phyloP scores from a whole-genome alignment of 148 eudicot species.

The Amaranthus palmeri region DNA sequence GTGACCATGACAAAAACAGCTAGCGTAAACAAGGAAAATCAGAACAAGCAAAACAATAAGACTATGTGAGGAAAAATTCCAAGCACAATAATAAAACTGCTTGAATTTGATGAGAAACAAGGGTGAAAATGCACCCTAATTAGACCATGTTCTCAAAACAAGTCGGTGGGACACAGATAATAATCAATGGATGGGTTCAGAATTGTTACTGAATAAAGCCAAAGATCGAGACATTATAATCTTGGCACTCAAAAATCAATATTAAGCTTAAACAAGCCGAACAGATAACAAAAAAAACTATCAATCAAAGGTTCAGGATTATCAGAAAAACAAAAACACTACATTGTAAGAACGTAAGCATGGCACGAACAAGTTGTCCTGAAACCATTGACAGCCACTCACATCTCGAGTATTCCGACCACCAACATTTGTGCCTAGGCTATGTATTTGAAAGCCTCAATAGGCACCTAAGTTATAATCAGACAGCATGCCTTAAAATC shows the following conservation, averaged over 20 bases:
- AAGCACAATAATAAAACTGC: neutral
- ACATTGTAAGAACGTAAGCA: conserved; percentile 15
- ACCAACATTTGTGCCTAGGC: neutral
- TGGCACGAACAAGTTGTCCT: conserved; percentile 16
- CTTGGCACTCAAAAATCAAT: conserved; percentile 15
- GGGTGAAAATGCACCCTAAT: neutral
- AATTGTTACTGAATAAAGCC: neutral
- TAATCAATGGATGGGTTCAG: neutral
- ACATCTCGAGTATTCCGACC: conserved; percentile 3
- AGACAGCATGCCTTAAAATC: conserved; percentile 5
- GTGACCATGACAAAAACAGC: neutral
- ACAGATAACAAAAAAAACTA: neutral
- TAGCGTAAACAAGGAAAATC: neutral
- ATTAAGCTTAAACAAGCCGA: conserved; percentile 5
- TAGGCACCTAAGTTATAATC: conserved; percentile 9
- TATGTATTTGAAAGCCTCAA: conserved; percentile 6
- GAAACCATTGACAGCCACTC: conserved; percentile 11
- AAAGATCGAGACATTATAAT: neutral
- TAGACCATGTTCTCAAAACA: conserved; percentile 2
- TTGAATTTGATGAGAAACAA: neutral
- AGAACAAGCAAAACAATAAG: neutral
- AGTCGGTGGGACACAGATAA: neutral
- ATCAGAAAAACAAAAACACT: conserved; percentile 24
- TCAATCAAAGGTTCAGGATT: conserved; percentile 4
- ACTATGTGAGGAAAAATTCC: neutral